Evolutionary conservation across 805 yeast genomes (phyloP), one percentile per base, ranked within the genome.

Genomic region (Metschnikowia dekortorum): DNA sequence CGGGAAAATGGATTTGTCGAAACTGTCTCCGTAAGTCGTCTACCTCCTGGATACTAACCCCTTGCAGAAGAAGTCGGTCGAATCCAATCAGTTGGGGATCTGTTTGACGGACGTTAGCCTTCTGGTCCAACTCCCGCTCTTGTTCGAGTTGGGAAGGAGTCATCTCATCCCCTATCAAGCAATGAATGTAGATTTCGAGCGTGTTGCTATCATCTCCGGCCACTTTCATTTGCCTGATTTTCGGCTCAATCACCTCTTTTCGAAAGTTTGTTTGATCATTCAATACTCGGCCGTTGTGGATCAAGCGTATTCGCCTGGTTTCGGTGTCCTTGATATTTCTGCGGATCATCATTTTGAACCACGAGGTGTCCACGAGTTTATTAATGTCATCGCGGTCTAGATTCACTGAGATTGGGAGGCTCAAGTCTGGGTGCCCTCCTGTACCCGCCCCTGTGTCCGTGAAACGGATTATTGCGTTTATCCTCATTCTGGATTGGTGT

Each of bases 31-130:
- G 75, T 52, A 91, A 66, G 49, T 83, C 84, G 39, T 74, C 73
- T 29, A 91, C 81, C 58, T 91, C 97, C 52, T 81, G 85, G 32
- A 81, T 87, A 4, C 87, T 77, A 62, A 91, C 88, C 8, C 97
- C 97, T 40, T 90, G 91, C 32, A 83, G 81, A 14, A 90, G 74
- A 47, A 91, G 71, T 39, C 97, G 69, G 65, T 91, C 97, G 64
- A 91, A 89, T 2, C 97, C 97, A 13, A 84, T 79, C 2, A 85
- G 83, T 11, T 89, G 90, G 1, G 88, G 89, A 4, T 62, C 59
- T 0, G 87, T 82, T 16, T 61, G 61, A 36, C 36, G 29, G 9
- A 9, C 22, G 16, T 82, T 86, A 8, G 76, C 79, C 48, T 62
- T 60, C 46, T 69, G 69, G 60, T 86, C 91, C 46, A 80, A 57